Evolutionary conservation across 148 eudicot genomes (phyloP).

Genomic region (Silene uniflora): DNA sequence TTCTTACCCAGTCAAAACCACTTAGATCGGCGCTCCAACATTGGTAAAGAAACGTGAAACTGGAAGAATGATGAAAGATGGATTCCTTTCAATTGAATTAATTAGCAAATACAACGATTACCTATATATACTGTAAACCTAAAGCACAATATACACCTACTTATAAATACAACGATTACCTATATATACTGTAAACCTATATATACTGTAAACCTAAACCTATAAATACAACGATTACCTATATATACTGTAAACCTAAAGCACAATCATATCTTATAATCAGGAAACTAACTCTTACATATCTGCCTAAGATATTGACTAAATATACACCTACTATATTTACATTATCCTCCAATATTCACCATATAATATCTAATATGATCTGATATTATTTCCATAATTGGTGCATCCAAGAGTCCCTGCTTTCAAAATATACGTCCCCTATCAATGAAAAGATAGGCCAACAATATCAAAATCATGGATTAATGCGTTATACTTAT

Average conservation of each 20-base stretch:
- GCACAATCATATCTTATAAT: background rate
- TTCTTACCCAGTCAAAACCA: background rate
- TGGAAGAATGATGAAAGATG: too few species aligned
- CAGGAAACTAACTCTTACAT: background rate
- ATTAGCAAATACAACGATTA: too few species aligned
- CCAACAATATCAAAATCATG: background rate
- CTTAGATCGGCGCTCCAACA: background rate
- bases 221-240: too few species aligned
- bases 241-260: background rate
- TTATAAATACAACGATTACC: too few species aligned
- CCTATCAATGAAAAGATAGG: background rate
- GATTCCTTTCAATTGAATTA: too few species aligned
- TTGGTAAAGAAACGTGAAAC: too few species aligned
- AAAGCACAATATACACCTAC: background rate
- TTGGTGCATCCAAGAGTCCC: background rate
- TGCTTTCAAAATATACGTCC: background rate
- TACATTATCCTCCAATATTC: background rate
- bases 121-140: background rate
- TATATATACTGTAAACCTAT: background rate
- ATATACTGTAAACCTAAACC: too few species aligned
- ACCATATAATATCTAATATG: too few species aligned
- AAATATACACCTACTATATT: background rate
- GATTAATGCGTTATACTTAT: too few species aligned
- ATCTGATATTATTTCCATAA: too few species aligned
- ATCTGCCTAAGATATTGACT: background rate